phyloP scores from a whole-genome alignment of 2,329 filamentous ascomycete species.

The Ceratocystis destructans region DNA sequence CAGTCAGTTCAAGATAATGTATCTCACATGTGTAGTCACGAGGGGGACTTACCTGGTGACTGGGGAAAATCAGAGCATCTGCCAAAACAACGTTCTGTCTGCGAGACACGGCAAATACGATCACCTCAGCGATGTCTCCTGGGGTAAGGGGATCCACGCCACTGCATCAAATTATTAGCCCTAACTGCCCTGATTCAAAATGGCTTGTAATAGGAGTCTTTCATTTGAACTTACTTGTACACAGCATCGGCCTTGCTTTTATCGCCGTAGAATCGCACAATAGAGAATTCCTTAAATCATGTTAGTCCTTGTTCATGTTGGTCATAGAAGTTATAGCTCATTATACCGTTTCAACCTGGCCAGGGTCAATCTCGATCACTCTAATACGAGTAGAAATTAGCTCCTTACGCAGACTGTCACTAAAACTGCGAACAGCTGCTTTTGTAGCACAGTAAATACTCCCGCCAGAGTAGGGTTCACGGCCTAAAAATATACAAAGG shows the following conservation, averaged over 20 bases:
- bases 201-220: background rate
- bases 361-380: conserved; percentile 79
- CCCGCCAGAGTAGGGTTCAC: conserved; percentile 72
- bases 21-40: background rate
- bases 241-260: conserved; percentile 81
- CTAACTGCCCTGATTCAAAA: conserved; percentile 10
- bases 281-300: conserved; percentile 54
- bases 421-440: conserved; percentile 74
- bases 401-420: conserved; percentile 69
- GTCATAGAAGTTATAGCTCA: background rate
- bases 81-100: conserved; percentile 85
- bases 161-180: conserved; percentile 28
- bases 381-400: conserved; percentile 67
- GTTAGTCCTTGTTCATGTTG: conserved; percentile 11
- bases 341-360: conserved; percentile 73
- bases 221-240: conserved; percentile 51
- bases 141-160: conserved; percentile 72
- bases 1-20: background rate
- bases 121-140: conserved; percentile 79
- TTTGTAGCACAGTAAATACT: conserved; percentile 91
- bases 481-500: conserved; percentile 29
- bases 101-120: conserved; percentile 73
- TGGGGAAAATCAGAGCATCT: conserved; percentile 76
- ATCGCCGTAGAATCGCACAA: conserved; percentile 79
- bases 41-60: conserved; percentile 54